phyloP scores from a whole-genome alignment of 1,284 basidiomycete species.

The Sporisorium sorghi region DNA sequence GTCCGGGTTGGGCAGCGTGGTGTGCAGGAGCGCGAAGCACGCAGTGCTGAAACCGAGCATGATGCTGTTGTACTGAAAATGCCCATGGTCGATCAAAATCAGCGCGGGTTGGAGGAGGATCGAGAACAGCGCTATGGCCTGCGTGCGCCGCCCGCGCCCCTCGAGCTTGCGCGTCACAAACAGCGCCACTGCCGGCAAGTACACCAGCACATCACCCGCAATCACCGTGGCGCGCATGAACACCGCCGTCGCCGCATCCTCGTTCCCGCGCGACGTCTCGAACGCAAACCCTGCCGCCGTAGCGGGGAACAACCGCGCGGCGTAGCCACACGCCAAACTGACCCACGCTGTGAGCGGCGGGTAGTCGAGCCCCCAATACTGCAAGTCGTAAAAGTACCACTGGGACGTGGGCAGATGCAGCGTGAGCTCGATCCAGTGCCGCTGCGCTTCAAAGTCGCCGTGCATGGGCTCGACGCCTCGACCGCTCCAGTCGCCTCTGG shows the following conservation, averaged over 20 bases:
- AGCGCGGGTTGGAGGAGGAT: constrained; percentile 85
- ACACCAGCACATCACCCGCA: constrained; percentile 78
- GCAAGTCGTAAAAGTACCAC: constrained; percentile 88
- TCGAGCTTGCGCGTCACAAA: constrained; percentile 59
- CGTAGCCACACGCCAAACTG: constrained; percentile 44
- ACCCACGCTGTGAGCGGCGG: constrained; percentile 85
- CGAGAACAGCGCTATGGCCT: constrained; percentile 69
- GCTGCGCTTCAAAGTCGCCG: constrained; percentile 91
- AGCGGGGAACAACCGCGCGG: constrained; percentile 37
- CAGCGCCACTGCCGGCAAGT: constrained; percentile 75
- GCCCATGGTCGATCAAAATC: constrained; percentile 86
- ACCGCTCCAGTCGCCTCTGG: constrained; percentile 72
- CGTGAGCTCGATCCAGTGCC: constrained; percentile 93
- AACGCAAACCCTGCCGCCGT: constrained; percentile 73
- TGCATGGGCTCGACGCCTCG: constrained; percentile 80
- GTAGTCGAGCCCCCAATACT: constrained; percentile 86
- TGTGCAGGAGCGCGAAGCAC: constrained; percentile 61
- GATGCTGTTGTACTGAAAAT: constrained; percentile 77
- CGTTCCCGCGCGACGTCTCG: constrained; percentile 80
- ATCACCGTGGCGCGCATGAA: constrained; percentile 86
- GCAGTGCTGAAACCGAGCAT: constrained; percentile 66
- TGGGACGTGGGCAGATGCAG: constrained; percentile 78
- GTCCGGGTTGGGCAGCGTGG: constrained; percentile 63
- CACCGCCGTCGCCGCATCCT: constrained; percentile 73
- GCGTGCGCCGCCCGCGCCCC: constrained; percentile 59